phyloP scores from a whole-genome alignment of 371 early-diverging fungal species.

The Coemansia sp. region DNA sequence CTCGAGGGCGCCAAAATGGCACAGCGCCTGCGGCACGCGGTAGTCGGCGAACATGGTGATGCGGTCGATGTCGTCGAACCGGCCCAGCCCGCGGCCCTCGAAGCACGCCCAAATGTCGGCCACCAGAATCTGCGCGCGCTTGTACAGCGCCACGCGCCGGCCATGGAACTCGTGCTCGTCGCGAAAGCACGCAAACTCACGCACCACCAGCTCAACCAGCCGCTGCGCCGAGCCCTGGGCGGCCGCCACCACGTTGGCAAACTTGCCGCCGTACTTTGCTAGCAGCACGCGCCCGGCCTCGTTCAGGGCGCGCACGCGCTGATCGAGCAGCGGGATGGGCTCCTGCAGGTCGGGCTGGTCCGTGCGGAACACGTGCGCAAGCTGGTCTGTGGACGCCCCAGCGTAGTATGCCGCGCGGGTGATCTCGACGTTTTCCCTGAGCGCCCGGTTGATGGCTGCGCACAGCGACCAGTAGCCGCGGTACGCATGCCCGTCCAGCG shows the following conservation, averaged over 20 bases:
- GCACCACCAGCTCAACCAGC: conserved; percentile 61
- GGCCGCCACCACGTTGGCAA: conserved; percentile 61
- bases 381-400: conserved; percentile 50
- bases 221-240: conserved; percentile 59
- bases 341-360: conserved; percentile 56
- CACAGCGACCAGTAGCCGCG: conserved; percentile 87
- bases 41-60: conserved; percentile 96
- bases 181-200: conserved; percentile 69
- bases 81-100: conserved; percentile 64
- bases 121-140: conserved; percentile 87
- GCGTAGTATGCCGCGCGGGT: conserved; percentile 60
- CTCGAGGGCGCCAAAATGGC: conserved; percentile 66
- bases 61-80: conserved; percentile 74
- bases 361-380: conserved; percentile 63
- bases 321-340: conserved; percentile 63
- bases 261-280: conserved; percentile 69
- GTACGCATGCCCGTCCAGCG: conserved; percentile 60
- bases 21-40: conserved; percentile 68
- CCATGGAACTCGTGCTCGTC: conserved; percentile 67
- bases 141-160: conserved; percentile 68
- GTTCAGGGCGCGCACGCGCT: conserved; percentile 64
- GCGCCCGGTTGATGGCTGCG: conserved; percentile 75
- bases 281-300: conserved; percentile 70
- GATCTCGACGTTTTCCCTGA: conserved; percentile 63
- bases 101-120: conserved; percentile 92